Evolutionary conservation across 371 early-diverging fungal genomes (phyloP), one percentile per base, ranked within the genome.

Genomic region (Mucor indicus): DNA sequence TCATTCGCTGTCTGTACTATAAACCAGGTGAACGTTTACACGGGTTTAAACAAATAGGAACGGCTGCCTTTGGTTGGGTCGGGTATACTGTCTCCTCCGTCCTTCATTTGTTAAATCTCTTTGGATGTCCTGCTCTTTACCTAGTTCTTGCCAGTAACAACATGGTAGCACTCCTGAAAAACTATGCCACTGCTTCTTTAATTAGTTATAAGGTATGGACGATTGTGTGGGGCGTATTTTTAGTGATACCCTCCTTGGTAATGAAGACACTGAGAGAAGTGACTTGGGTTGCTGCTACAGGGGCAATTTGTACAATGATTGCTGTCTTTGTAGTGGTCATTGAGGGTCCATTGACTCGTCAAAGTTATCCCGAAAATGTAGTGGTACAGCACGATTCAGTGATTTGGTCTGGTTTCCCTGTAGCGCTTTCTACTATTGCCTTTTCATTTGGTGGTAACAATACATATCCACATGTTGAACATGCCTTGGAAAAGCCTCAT

Each of bases 201-300:
- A 27, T 69, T 4, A 46, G 37, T 21, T 29, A 33, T 3, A 51
- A 57, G 35, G 58, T 57, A 16, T 88, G 87, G 87, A 83, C 84
- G 50, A 69, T 81, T 38, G 57, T 92, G 20, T 76, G 81, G 40
- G 80, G 81, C 29, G 50, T 72, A 16, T 46, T 85, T 32, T 77
- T 92, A 50, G 69, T 81, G 53, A 61, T 90, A 16, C 91, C 91
- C 6, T 85, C 89, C 42, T 70, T 90, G 17, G 36, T 77, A 9
- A 64, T 85, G 20, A 90, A 87, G 64, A 80, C 88, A 15, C 75
- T 92, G 64, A 81, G 80, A 39, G 93, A 92, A 60, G 84, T 88
- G 19, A 88, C 89, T 25, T 63, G 80, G 41, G 48, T 84, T 23
- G 43, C 66, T 38, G 62, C 66, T n/a, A 32, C 66, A 10, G 69